Evolutionary conservation across 768 basidiomycete genomes (phyloP), one percentile per base, ranked within the genome.

Genomic region (Lyophyllum shimeji): DNA sequence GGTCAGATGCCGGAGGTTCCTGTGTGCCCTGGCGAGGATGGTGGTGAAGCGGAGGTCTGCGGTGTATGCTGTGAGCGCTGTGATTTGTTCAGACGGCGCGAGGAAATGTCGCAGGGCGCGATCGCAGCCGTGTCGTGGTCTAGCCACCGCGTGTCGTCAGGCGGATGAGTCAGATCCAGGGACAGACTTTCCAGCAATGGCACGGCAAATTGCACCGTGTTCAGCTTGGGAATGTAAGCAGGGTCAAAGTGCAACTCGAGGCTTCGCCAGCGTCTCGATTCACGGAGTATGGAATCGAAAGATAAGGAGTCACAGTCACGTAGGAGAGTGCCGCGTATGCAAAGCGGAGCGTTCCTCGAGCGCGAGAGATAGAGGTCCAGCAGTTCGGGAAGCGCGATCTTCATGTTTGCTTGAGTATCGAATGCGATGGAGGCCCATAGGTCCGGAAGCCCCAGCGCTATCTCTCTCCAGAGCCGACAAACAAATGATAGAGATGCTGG

Each of bases 391-490:
- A 54, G 21, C 8, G n/a, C 13, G 17, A 33, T 27, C 9, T 37
- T 11, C 6, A 9, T 4, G 12, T 39, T 47, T 15, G 23, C 12
- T 4, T 24, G 9, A 21, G 20, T 46, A 45, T 54, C 20, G 45
- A 54, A 46, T 8, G 31, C n/a, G 37, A 54, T 23, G 8, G 44
- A n/a, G n/a, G 13, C 21, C 53, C 53, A 54, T 9, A 47, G 20
- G 3, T n/a, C 13, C 20, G 53, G 46, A 2, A 46, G 23, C 18
- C 29, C 15, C 23, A 54, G 17, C 17, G 24, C 12, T 1, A 54
- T 20, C 9, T 46, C 46, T n/a, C 53, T 46, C 53, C 53, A 54
- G 18, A n/a, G 18, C 33, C 27, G 44, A 33, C 53, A 46, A 6
- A 54, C 53, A 33, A 54, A 47, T 7, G 53, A 46, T 2, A 54